These are phyloP conservation scores for Boehmeria nivea DNA, from an alignment of 306 rosid genomes.

Conservation along the genomic window DNA sequence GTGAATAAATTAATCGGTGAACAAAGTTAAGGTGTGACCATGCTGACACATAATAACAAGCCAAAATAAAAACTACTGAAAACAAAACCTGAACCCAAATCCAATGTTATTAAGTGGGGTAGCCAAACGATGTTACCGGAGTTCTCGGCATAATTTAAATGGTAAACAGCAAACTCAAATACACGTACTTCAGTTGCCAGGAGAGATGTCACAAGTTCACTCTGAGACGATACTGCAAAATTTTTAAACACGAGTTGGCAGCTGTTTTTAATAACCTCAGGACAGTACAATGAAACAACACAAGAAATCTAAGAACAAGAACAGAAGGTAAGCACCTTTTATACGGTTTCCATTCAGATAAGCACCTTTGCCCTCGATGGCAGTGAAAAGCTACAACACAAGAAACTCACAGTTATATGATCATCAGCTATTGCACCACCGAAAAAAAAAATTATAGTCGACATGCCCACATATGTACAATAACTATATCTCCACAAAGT, in stretches of 20 bases:
- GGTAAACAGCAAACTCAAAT: constrained; percentile 18
- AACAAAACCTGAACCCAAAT: not conserved
- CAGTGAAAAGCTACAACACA: constrained; percentile 74
- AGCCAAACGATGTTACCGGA: too few species aligned
- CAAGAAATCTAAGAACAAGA: not conserved
- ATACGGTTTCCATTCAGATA: constrained; percentile 74
- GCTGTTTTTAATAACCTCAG: not conserved
- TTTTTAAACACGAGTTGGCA: constrained; percentile 24
- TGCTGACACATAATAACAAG: too few species aligned
- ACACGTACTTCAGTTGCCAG: constrained; percentile 83
- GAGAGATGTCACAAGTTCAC: constrained; percentile 67
- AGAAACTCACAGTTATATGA: not conserved
- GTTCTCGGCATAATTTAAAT: too few species aligned
- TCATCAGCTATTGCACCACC: constrained; percentile 9
- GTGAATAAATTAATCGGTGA: too few species aligned
- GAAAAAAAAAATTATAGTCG: not conserved
- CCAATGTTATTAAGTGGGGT: too few species aligned
- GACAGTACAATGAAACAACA: constrained; percentile 1
- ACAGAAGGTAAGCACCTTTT: constrained; percentile 48
- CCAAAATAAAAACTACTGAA: not conserved
- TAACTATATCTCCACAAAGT: too few species aligned
- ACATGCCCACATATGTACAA: too few species aligned
- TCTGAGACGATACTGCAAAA: constrained; percentile 74
- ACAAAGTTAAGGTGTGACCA: too few species aligned
- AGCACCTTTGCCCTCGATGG: constrained; percentile 74